Evolutionary conservation across 495 filamentous ascomycete genomes (phyloP).

Genomic region (Neurospora discreta): DNA sequence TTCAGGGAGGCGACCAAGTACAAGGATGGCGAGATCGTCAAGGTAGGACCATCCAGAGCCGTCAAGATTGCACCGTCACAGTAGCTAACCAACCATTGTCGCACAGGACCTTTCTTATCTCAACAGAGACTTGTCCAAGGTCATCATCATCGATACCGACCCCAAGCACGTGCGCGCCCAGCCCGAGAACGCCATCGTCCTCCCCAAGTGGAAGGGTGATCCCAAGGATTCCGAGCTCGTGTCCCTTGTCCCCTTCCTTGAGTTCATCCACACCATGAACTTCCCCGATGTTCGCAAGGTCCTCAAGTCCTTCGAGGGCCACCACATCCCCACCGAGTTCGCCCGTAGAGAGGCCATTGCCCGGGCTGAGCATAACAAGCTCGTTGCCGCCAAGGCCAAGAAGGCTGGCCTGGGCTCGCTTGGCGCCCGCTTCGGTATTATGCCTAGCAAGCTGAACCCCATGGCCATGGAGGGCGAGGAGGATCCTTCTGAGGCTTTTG

Average conservation of each 20-base stretch:
- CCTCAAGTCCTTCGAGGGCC: constrained; percentile 78
- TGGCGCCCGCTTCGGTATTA: constrained; percentile 62
- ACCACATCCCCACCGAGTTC: constrained; percentile 78
- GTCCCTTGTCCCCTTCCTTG: constrained; percentile 83
- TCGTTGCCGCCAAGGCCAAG: constrained; percentile 58
- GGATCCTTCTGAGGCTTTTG: constrained; percentile 57
- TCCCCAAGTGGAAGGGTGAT: constrained; percentile 82
- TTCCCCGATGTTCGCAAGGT: constrained; percentile 73
- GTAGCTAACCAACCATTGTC: neutral
- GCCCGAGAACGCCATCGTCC: constrained; percentile 85
- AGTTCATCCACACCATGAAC: constrained; percentile 91
- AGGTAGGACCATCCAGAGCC: constrained; percentile 49
- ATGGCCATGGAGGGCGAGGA: constrained; percentile 55
- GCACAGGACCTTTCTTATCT: constrained; percentile 83
- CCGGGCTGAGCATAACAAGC: constrained; percentile 66
- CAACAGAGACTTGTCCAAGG: constrained; percentile 88
- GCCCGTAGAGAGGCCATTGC: constrained; percentile 76
- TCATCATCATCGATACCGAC: constrained; percentile 84
- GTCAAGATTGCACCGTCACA: neutral
- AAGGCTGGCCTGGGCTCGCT: constrained; percentile 55
- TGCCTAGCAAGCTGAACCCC: constrained; percentile 44
- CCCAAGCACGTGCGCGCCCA: constrained; percentile 69
- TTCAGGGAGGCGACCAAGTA: constrained; percentile 93
- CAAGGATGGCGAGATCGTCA: constrained; percentile 89
- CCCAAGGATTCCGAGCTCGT: constrained; percentile 75